These are phyloP conservation scores for Lasiodiplodia hormozganensis DNA, from an alignment of 2,329 filamentous ascomycete genomes.

Conservation along the genomic window DNA sequence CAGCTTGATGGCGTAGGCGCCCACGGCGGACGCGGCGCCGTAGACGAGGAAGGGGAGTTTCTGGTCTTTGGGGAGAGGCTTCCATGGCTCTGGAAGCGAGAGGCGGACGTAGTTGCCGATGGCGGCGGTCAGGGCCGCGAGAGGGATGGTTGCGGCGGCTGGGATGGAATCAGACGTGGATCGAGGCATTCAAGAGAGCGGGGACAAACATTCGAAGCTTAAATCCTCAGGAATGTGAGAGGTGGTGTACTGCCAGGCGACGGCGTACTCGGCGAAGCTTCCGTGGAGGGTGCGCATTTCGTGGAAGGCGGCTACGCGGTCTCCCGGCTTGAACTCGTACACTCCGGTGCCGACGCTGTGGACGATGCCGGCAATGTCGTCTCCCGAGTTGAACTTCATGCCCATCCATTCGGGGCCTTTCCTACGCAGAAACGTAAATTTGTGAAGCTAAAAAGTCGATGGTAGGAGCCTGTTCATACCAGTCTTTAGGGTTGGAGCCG, in stretches of 20 bases:
- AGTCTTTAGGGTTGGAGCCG: slow-evolving; percentile 58
- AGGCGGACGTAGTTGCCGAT: slow-evolving; percentile 54
- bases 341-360: slow-evolving; percentile 63
- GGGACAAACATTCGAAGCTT: slow-evolving; percentile 57
- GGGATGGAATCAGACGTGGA: background rate
- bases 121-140: slow-evolving; percentile 55
- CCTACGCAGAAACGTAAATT: slow-evolving; percentile 32
- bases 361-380: slow-evolving; percentile 64
- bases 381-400: slow-evolving; percentile 54
- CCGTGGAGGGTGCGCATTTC: slow-evolving; percentile 61
- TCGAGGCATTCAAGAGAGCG: background rate
- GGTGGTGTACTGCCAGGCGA: slow-evolving; percentile 63
- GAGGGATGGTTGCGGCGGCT: slow-evolving; percentile 54
- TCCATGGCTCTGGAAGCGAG: slow-evolving; percentile 52
- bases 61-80: slow-evolving; percentile 31
- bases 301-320: slow-evolving; percentile 64
- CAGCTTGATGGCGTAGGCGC: slow-evolving; percentile 51
- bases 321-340: slow-evolving; percentile 63
- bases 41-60: slow-evolving; percentile 48
- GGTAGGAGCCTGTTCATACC: slow-evolving; percentile 38
- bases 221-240: slow-evolving; percentile 60
- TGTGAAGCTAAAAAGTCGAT: slow-evolving; percentile 30
- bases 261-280: slow-evolving; percentile 67
- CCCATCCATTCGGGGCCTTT: slow-evolving; percentile 38
- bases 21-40: slow-evolving; percentile 50